These are phyloP conservation scores for Nigrospora oryzae DNA, from an alignment of 2,329 filamentous ascomycete species.

Conservation along the genomic window DNA sequence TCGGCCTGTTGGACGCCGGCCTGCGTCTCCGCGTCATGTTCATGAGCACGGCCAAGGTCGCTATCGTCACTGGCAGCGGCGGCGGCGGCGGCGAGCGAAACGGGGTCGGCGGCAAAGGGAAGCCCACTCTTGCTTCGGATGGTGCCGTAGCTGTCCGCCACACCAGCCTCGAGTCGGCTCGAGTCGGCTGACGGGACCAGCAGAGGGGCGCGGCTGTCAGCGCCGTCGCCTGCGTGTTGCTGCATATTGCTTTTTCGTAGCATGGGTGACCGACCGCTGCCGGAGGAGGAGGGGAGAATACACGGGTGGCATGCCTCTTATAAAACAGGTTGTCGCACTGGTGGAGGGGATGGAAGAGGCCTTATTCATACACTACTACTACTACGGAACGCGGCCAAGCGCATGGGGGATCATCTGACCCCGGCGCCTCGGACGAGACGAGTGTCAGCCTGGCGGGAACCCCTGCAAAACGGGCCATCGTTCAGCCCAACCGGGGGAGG, in stretches of 20 bases:
- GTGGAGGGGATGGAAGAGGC: too few species aligned
- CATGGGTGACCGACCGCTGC: too few species aligned
- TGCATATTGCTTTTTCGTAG: neutral
- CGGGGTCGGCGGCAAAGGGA: neutral
- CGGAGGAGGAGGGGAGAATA: too few species aligned
- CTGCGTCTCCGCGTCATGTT: constrained; percentile 8
- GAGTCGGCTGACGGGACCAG: neutral
- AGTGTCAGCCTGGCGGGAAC: too few species aligned
- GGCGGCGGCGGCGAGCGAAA: constrained; percentile 2
- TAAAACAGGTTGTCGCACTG: too few species aligned
- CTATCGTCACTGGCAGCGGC: constrained; percentile 3
- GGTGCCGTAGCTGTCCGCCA: constrained; percentile 14
- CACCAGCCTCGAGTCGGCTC: neutral
- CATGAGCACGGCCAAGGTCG: constrained; percentile 5
- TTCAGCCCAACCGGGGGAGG: too few species aligned
- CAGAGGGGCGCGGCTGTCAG: constrained; percentile 1
- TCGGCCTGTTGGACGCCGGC: constrained; percentile 28
- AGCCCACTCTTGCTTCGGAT: constrained; percentile 11
- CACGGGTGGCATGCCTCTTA: too few species aligned
- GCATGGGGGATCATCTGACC: too few species aligned
- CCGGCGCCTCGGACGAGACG: too few species aligned
- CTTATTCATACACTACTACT: too few species aligned
- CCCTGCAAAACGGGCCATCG: too few species aligned
- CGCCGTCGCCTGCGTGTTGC: neutral
- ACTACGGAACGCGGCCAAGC: too few species aligned